Evolutionary conservation across 2,329 filamentous ascomycete species (phyloP), one percentile per base, ranked within the genome.

Genomic region (Pseudogymnoascus sp.): DNA sequence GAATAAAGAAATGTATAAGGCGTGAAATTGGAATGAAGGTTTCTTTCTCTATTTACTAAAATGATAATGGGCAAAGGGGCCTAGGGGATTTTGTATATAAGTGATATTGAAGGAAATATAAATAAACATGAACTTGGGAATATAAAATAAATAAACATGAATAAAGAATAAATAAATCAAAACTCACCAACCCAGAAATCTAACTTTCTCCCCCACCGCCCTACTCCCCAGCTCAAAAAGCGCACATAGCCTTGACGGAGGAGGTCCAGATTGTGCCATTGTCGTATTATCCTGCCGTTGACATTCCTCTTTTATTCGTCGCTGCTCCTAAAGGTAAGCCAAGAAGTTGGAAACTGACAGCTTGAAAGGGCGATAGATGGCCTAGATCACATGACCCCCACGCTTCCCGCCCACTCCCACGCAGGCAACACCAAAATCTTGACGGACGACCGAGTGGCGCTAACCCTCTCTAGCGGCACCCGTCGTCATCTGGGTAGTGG

Each of bases 111-210:
- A 3, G 21, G 3, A 21, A 21, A 21, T 21, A 21, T 1, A 21
- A 21, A 3, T 21, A 21, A 21, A 2, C 3, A 21, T 21, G 3
- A 21, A 21, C 2, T 21, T 3, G 21, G 3, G 21, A 21, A 21
- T 21, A 21, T 3, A 21, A 21, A 3, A 21, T 21, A 48, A 58
- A 63, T 42, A 36, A 60, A 31, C 52, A 59, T 61, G 36, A 31
- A 63, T 37, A 27, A 31, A 36, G 27, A 27, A 61, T n/a, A 42
- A 29, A 52, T 37, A 45, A 25, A 62, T 31, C 39, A 40, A 40
- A 58, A 76, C 85, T 77, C 81, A 96, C 93, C 92, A 97, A 74
- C 91, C 92, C 59, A 97, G 76, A 74, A 97, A 96, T 64, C 93
- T 87, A 64, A 97, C 87, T 76, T 97, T 97, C n/a, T 85, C 83